Base-by-base conservation (phyloP, 139 green algal genomes). In the Pleodorina starrii region DNA sequence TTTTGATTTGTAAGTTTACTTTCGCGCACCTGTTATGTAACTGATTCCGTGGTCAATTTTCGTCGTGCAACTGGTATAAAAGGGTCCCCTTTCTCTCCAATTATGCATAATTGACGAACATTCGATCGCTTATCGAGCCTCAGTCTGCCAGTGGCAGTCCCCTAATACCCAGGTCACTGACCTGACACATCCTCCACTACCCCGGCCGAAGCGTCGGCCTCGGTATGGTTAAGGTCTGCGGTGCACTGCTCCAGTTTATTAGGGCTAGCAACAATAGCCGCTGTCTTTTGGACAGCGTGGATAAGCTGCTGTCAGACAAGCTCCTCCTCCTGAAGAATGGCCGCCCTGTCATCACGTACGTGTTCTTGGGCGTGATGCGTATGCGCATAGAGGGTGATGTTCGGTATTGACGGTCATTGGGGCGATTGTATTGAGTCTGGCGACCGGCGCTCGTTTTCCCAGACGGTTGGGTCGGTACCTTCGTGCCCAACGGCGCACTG, bases 171-270 rank as follows among this genome's bases (percentile, higher is more conserved):
- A 66, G 6, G 6, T 66, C n/a, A n/a, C n/a, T 25, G 6, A 66
- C 54, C 54, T 32, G 21, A 66, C 54, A 66, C 54, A 66, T 66
- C 19, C 35, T 48, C 21, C 29, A 77, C 69, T n/a, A n/a, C n/a
- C n/a, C 69, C 72, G 72, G 72, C 72, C 72, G 72, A 80, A 80
- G 72, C 43, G 42, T 84, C 76, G 78, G 57, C 40, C 79, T 71
- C 57, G 79, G 79, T 86, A 87, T 87, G 81, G 81, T 77, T 29
- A 87, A 63, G 63, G 81, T 87, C 25, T 87, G 57, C 6, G 50
- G 60, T 17, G 60, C 81, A 35, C 23, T 66, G 19, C 81, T 87
- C 29, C 81, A 68, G 4, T 78, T 78, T 60, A 77, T 77, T 87
- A 63, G 81, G 42, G 81, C 81, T 66, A 68, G 43, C 19, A 68